These are phyloP conservation scores for Litsea cubeba DNA, from an alignment of 164 flowering plant genomes.

Conservation along the genomic window DNA sequence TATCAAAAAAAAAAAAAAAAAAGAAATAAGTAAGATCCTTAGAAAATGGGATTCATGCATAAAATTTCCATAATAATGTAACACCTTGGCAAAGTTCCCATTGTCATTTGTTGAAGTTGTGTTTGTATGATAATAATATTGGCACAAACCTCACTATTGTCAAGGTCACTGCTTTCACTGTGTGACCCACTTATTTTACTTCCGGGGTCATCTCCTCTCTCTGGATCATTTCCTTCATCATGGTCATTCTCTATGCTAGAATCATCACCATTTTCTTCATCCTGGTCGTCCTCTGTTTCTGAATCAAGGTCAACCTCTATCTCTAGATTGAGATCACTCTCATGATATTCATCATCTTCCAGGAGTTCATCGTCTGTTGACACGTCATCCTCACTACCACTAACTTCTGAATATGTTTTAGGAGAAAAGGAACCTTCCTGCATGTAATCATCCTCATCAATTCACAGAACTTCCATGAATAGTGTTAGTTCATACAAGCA, in stretches of 20 bases:
- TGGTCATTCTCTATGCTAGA: slow-evolving; percentile 47
- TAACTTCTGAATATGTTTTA: slow-evolving; percentile 68
- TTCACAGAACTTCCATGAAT: slow-evolving; percentile 2
- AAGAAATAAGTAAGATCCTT: too few species aligned
- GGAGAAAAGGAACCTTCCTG: slow-evolving; percentile 61
- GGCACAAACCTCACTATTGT: slow-evolving; percentile 39
- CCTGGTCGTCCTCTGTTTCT: slow-evolving; percentile 69
- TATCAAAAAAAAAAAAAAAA: too few species aligned
- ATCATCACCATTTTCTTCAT: slow-evolving; percentile 67
- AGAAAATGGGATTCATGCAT: too few species aligned
- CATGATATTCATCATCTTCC: slow-evolving; percentile 43
- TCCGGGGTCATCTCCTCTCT: slow-evolving; percentile 53
- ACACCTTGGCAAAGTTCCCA: not conserved
- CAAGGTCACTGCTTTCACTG: slow-evolving; percentile 38
- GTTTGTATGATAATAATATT: not conserved
- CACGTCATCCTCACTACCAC: slow-evolving; percentile 70
- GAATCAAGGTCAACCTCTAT: slow-evolving; percentile 51
- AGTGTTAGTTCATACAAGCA: not conserved
- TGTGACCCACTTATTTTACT: slow-evolving; percentile 37
- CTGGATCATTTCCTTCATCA: slow-evolving; percentile 33
- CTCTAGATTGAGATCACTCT: slow-evolving; percentile 37
- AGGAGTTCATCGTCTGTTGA: slow-evolving; percentile 57
- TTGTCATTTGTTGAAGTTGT: not conserved
- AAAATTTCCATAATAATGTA: not conserved
- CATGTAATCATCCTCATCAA: slow-evolving; percentile 19